These are phyloP conservation scores for Sungouiella thailandica DNA, from an alignment of 805 yeast species.

Conservation along the genomic window DNA sequence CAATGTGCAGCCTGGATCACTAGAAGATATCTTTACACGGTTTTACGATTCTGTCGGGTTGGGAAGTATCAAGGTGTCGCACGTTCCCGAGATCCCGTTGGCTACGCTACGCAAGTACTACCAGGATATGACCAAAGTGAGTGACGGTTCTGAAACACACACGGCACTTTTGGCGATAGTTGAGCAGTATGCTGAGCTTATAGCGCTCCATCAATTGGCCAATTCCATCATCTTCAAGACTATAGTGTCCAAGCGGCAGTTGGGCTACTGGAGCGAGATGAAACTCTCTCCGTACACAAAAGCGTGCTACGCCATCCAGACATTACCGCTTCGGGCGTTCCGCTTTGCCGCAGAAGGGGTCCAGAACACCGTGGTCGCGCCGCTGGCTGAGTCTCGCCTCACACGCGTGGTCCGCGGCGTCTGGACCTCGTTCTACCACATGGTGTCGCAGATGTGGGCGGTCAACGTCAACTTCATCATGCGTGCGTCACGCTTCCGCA, in stretches of 20 bases:
- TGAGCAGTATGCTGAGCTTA: slow-evolving; percentile 19
- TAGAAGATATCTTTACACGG: slow-evolving; percentile 11
- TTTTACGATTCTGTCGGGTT: slow-evolving; percentile 13
- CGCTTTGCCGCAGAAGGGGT: background rate
- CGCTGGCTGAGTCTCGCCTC: background rate
- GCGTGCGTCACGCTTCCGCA: slow-evolving; percentile 9
- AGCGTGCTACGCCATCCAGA: slow-evolving; percentile 30
- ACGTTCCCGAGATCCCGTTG: slow-evolving; percentile 11
- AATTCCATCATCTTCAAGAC: slow-evolving; percentile 32
- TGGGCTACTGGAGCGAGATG: slow-evolving; percentile 32
- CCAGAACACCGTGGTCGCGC: background rate
- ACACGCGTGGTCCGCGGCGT: background rate
- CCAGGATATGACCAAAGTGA: slow-evolving; percentile 1
- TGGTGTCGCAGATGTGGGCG: slow-evolving; percentile 2
- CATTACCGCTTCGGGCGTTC: slow-evolving; percentile 25
- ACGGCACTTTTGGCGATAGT: slow-evolving; percentile 13
- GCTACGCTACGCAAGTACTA: slow-evolving; percentile 6
- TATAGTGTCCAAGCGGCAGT: slow-evolving; percentile 25
- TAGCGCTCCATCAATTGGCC: slow-evolving; percentile 25
- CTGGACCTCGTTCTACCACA: slow-evolving; percentile 3
- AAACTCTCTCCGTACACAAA: slow-evolving; percentile 21
- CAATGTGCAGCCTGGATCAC: slow-evolving; percentile 9
- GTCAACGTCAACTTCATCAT: slow-evolving; percentile 12
- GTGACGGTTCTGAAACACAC: slow-evolving; percentile 5
- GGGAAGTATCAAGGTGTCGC: slow-evolving; percentile 7